Evolutionary conservation across 495 filamentous ascomycete species (phyloP), one percentile per base, ranked within the genome.

Genomic region (Talaromyces borbonicus): DNA sequence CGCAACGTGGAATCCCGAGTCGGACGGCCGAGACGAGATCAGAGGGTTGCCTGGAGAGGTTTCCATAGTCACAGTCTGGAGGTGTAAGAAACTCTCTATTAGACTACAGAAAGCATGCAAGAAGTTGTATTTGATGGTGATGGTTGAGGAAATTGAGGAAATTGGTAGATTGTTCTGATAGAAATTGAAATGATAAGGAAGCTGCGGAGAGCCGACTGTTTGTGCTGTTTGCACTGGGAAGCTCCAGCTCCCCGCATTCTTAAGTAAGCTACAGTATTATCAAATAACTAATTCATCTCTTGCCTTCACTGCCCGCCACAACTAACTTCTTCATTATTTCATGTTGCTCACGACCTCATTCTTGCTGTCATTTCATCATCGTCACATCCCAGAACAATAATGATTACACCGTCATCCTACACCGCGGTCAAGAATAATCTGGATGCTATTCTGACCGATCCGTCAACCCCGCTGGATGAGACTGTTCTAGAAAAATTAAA

Each of bases 1-100:
- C 53, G 87, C 83, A 23, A 90, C 80, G 52, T 85, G 78, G 14
- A 93, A 78, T 18, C 84, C 81, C 11, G 85, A 86, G 52, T 82
- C 78, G 47, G 89, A 85, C 8, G 84, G 78, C 55, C 82, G 74
- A 8, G 66, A 69, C 1, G 81, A 84, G 25, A 85, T 55, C 23
- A 85, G 71, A 8, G 76, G 70, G 20, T 70, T 69, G 19, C 14
- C 37, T 16, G 53, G 15, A 12, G 58, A 43, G n/a, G 61, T 60
- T 51, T 60, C 55, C 50, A 54, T 67, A 14, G 3, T 46, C 29
- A 27, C 16, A 8, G 19, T 7, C 24, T 9, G 18, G 11, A 43
- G 7, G 19, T 20, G 4, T 40, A 20, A n/a, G n/a, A n/a, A n/a
- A n/a, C n/a, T n/a, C n/a, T n/a, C n/a, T n/a, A n/a, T n/a, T n/a